Conservation (phyloP, 2,329 filamentous ascomycete genomes). For the Exophiala spinifera region DNA sequence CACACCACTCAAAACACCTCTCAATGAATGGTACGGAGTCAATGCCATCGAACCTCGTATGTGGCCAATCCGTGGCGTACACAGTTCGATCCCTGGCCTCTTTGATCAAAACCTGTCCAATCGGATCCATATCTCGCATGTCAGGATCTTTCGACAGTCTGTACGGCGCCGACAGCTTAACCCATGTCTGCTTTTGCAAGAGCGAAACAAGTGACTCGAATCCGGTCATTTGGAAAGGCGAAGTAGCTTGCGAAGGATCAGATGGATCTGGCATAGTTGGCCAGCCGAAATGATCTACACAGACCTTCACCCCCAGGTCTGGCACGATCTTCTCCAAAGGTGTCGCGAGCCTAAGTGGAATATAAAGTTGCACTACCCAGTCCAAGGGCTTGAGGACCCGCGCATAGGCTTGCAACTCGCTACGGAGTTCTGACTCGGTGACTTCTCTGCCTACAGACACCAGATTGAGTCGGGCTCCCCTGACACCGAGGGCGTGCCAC, state of each 20-base stretch:
- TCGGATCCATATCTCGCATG: slow-evolving; percentile 46
- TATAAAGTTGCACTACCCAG: slow-evolving; percentile 60
- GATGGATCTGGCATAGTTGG: slow-evolving; percentile 38
- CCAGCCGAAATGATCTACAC: slow-evolving; percentile 60
- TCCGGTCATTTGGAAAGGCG: slow-evolving; percentile 49
- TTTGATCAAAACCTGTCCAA: slow-evolving; percentile 50
- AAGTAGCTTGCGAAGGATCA: slow-evolving; percentile 27
- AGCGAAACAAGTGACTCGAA: slow-evolving; percentile 51
- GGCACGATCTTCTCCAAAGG: slow-evolving; percentile 51
- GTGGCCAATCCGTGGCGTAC: slow-evolving; percentile 64
- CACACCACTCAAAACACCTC: slow-evolving; percentile 53
- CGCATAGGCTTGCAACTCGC: slow-evolving; percentile 48
- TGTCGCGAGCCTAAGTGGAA: slow-evolving; percentile 51
- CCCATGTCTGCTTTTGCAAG: slow-evolving; percentile 48
- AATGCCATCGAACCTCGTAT: slow-evolving; percentile 58
- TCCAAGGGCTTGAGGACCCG: slow-evolving; percentile 48
- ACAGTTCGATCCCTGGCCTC: slow-evolving; percentile 48
- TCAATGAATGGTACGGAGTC: slow-evolving; percentile 57
- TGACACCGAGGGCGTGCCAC: slow-evolving; percentile 58
- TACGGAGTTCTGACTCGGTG: slow-evolving; percentile 40
- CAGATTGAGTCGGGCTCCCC: slow-evolving; percentile 59
- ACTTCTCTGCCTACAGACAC: slow-evolving; percentile 51
- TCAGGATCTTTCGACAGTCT: slow-evolving; percentile 48
- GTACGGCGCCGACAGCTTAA: slow-evolving; percentile 60
- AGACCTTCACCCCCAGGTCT: slow-evolving; percentile 44